Base-by-base conservation (phyloP, 2,329 filamentous ascomycete genomes). In the Penicillium frequentans region DNA sequence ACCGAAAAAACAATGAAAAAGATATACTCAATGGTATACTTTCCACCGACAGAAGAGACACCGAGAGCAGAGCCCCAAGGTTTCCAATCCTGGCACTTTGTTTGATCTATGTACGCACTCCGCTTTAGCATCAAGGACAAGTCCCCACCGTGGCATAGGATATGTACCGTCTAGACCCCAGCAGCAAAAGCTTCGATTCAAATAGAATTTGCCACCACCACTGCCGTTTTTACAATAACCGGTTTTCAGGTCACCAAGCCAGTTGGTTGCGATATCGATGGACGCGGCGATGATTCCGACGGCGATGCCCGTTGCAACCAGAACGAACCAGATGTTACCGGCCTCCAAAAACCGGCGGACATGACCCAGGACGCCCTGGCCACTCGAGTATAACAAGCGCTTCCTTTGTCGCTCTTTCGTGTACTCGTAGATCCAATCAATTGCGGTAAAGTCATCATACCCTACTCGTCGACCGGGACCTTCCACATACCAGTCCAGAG, bases 401-500 rank as follows among this genome's bases (percentile, higher is more conserved):
- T 96, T 79, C 24, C 95, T 86, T 73, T 96, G 91, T 21, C 95
- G 86, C 77, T 99, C 95, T 74, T 97, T 97, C 52, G 90, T 95
- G 71, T 98, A 96, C 75, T 99, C 95, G 68, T 96, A 98, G 71
- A 98, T 98, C 95, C 95, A 99, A 79, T 99, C 95, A 73, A 99
- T 99, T 57, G 95, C 93, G 16, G 93, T 97, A 73, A 97, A 81
- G 76, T 99, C 90, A 70, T 97, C 93, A 77, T 99, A 99, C 54
- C 90, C 93, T 37, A 97, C 93, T 69, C 95, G 86, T 52, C 91
- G 86, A 1, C 93, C 93, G 0, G 91, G 92, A 1, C 91, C 92
- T 74, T 97, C 93, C 48, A 89, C 83, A 71, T 96, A 90, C 93
- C 93, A 98, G 74, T 98, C 93, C 19, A 77, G 62, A 27, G 74